A percentile compares a stretch with the other conserved stretches of the same genome.
Conservation (phyloP, 768 basidiomycete species). For the Kwoniella dendrophila region DNA sequence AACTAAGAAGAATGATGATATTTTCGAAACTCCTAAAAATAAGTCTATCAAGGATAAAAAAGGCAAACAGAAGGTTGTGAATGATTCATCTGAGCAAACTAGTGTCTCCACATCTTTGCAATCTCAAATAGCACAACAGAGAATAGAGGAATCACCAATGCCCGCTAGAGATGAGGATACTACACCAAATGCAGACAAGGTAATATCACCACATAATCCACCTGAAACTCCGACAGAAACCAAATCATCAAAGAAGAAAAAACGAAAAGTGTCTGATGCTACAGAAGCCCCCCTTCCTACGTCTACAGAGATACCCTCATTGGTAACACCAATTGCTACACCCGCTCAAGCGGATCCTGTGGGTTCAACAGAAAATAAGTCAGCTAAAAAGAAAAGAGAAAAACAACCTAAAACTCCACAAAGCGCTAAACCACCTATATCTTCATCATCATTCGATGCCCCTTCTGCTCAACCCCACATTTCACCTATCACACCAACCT, state of each 20-base stretch:
- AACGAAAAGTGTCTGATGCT: too few species aligned
- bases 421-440: background rate
- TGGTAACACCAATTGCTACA: too few species aligned
- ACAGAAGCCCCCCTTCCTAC: too few species aligned
- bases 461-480: background rate
- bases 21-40: slow-evolving; percentile 6
- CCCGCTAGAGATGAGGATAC: too few species aligned
- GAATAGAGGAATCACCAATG: too few species aligned
- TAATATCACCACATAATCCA: background rate
- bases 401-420: background rate
- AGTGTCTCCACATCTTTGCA: too few species aligned
- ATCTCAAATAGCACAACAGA: too few species aligned
- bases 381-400: background rate
- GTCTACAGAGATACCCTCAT: too few species aligned
- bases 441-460: slow-evolving; percentile 3
- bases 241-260: slow-evolving; percentile 13
- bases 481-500: background rate
- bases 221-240: background rate
- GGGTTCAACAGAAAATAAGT: background rate
- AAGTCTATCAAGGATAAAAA: slow-evolving; percentile 12
- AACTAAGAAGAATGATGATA: background rate
- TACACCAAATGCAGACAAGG: too few species aligned
- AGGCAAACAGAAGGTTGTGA: slow-evolving; percentile 14
- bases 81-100: background rate
- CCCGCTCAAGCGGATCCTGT: too few species aligned